Evolutionary conservation across 257 asterid species (phyloP).

Genomic region (Avicennia marina): DNA sequence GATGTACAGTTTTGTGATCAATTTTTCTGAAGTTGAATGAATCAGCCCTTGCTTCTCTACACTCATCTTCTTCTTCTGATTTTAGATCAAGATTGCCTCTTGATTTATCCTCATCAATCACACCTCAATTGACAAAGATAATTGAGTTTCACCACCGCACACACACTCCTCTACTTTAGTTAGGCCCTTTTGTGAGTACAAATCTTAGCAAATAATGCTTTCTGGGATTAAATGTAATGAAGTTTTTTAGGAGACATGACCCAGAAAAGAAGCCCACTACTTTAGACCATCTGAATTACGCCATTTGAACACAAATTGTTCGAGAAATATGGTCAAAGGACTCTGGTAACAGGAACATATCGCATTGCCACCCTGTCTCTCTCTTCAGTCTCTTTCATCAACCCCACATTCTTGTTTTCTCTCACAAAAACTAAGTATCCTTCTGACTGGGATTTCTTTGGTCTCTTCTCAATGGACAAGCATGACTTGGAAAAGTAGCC

Average conservation of each 20-base stretch:
- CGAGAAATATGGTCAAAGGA: slow-evolving; percentile 50
- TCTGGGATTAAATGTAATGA: slow-evolving; percentile 15
- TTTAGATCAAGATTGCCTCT: too few species aligned
- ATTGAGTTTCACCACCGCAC: too few species aligned
- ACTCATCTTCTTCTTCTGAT: too few species aligned
- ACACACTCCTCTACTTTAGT: slow-evolving; percentile 26
- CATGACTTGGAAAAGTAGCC: slow-evolving; percentile 53
- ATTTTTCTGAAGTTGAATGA: too few species aligned
- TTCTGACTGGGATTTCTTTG: slow-evolving; percentile 14
- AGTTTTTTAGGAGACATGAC: slow-evolving; percentile 32
- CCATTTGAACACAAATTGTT: slow-evolving; percentile 49
- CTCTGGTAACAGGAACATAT: slow-evolving; percentile 34
- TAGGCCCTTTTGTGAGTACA: slow-evolving; percentile 36
- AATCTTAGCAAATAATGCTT: slow-evolving; percentile 21
- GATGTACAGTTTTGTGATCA: too few species aligned
- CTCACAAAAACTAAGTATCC: slow-evolving; percentile 23
- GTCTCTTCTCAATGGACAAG: slow-evolving; percentile 50
- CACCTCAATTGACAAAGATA: too few species aligned
- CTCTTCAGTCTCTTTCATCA: slow-evolving; percentile 26
- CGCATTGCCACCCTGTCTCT: slow-evolving; percentile 33
- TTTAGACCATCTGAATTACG: too few species aligned
- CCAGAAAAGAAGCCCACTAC: too few species aligned
- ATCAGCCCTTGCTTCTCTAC: too few species aligned
- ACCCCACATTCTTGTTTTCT: slow-evolving; percentile 33
- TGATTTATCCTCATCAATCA: too few species aligned